Evolutionary conservation across 805 yeast genomes (phyloP).

Genomic region (Saccharomycopsis fermentans): DNA sequence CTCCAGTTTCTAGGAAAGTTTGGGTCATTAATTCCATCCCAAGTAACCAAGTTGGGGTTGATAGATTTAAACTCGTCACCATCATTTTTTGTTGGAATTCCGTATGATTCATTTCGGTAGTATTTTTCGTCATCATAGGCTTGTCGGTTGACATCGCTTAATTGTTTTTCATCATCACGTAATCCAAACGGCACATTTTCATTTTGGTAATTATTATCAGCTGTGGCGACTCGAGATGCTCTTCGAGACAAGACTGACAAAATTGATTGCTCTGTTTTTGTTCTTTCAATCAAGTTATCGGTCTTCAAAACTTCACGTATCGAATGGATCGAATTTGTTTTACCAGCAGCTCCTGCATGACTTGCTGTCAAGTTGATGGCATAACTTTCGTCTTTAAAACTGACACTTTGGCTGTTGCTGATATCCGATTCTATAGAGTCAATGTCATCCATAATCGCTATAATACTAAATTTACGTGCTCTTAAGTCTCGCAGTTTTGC

Average conservation of each 20-base stretch:
- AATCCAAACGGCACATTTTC: no score
- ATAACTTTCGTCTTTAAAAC: neutral
- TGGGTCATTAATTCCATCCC: constrained; percentile 57
- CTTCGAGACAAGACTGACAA: constrained; percentile 23
- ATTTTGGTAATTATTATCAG: neutral
- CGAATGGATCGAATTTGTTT: neutral
- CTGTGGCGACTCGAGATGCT: constrained; percentile 1
- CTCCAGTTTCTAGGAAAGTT: constrained; percentile 59
- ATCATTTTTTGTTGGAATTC: constrained; percentile 27
- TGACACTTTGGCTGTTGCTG: no score
- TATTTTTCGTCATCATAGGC: neutral
- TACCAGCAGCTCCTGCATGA: neutral
- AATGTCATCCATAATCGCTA: no score
- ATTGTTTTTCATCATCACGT: neutral
- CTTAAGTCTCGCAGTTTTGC: no score
- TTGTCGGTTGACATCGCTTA: neutral
- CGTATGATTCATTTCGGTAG: neutral
- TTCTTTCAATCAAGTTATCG: constrained; percentile 26
- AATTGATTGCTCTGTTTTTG: constrained; percentile 34
- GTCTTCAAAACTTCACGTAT: neutral
- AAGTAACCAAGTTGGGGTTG: constrained; percentile 60
- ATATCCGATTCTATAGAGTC: no score
- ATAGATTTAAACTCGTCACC: constrained; percentile 44
- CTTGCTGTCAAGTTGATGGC: neutral
- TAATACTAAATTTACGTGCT: no score